Evolutionary conservation across 73 alveolate species (phyloP), one percentile per base, ranked within the genome.

Genomic region (Breviolum minutum): DNA sequence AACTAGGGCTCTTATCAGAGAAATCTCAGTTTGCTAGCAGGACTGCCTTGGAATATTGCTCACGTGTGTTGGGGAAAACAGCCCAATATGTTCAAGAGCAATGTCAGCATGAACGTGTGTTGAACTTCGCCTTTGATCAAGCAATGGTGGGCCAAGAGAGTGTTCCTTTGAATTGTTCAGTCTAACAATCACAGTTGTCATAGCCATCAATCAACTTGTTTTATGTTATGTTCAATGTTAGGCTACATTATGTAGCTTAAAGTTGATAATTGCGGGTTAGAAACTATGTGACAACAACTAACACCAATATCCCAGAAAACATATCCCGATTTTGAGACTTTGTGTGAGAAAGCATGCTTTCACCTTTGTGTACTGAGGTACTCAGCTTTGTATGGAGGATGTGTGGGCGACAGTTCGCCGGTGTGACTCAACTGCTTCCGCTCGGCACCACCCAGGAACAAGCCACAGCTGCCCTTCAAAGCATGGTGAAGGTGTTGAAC

Each of bases 41-140:
- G 6, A 84, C 94, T 9, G 60, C 63, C 7, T 60, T 64, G 13
- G 94, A 84, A 24, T 84, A 60, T 27, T 7, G 22, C 12, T 48
- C 94, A 2, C 94, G 94, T 4, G 22, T 61, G 3, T 60, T 84
- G 63, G 6, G 16, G 63, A 61, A 48, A 61, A 29, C 20, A 4
- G 26, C n/a, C 10, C 30, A 61, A 64, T 64, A 10, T 64, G 73
- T 64, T 16, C n/a, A n/a, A n/a, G n/a, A n/a, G n/a, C n/a, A n/a
- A n/a, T n/a, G n/a, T n/a, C n/a, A n/a, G n/a, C n/a, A n/a, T n/a
- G n/a, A n/a, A n/a, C 74, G 24, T 5, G 29, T 63, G 29, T 19
- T 84, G 62, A 84, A 84, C 94, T 84, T 48, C 61, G 54, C 77
- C 61, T 17, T 84, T 8, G 94, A 84, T 60, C 77, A 73, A 6